A percentile compares a stretch with the other conserved stretches of the same genome.
Conservation (phyloP, 345 rosid species). For the Salix arbutifolia region DNA sequence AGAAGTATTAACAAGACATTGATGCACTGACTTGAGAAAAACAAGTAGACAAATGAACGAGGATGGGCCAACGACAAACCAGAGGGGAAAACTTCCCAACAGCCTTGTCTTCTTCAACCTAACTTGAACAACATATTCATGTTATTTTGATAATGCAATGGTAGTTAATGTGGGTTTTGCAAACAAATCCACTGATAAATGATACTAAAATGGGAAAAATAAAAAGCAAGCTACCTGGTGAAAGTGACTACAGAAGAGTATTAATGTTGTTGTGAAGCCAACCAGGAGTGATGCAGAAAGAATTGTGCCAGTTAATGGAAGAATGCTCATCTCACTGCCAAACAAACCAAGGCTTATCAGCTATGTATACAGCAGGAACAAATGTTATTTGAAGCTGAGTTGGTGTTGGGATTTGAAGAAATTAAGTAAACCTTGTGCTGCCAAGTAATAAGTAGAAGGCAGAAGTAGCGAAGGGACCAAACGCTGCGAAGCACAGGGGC, state of each 20-base stretch:
- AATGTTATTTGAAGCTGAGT: neutral
- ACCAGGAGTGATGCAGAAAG: conserved; percentile 66
- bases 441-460: conserved; percentile 74
- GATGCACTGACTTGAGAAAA: neutral
- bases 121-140: conserved; percentile 6
- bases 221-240: conserved; percentile 51
- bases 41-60: neutral
- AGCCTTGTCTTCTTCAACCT: conserved; percentile 70
- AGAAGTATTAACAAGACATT: neutral
- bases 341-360: conserved; percentile 1
- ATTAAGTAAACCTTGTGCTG: conserved; percentile 42
- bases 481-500: conserved; percentile 88
- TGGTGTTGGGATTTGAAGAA: neutral
- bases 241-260: conserved; percentile 92
- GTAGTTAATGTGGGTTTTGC: neutral
- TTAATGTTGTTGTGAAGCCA: conserved; percentile 78
- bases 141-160: neutral
- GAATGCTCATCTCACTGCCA: conserved; percentile 43
- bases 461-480: conserved; percentile 90
- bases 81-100: conserved; percentile 82
- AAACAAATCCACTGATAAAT: neutral
- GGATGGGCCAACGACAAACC: conserved; percentile 33
- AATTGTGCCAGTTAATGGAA: conserved; percentile 50
- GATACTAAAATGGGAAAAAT: neutral
- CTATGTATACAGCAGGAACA: neutral